These are phyloP conservation scores for Leptographium wingfieldii DNA, from an alignment of 2,329 filamentous ascomycete genomes.

Conservation along the genomic window DNA sequence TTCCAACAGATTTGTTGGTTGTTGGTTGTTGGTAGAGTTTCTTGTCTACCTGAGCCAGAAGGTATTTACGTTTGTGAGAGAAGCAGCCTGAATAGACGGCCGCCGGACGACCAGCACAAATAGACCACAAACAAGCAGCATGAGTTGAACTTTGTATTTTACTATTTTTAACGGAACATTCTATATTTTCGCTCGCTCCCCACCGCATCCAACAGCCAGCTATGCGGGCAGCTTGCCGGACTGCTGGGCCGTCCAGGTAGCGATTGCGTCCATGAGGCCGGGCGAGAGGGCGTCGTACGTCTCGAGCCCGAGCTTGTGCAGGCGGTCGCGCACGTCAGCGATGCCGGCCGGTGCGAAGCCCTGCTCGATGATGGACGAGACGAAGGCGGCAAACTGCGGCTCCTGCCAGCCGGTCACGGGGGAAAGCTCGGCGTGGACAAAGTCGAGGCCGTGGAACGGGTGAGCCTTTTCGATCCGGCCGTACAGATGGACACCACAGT, in stretches of 20 bases:
- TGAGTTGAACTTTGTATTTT: neutral
- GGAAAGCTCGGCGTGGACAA: conserved; percentile 52
- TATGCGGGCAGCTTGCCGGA: conserved; percentile 17
- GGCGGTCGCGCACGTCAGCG: conserved; percentile 37
- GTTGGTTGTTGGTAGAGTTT: too few species aligned
- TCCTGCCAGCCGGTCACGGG: conserved; percentile 55
- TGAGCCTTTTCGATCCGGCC: conserved; percentile 54
- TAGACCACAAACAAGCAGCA: too few species aligned
- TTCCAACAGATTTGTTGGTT: too few species aligned
- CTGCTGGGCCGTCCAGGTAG: conserved; percentile 42
- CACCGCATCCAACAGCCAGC: too few species aligned
- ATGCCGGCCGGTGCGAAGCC: conserved; percentile 45
- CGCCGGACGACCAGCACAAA: too few species aligned
- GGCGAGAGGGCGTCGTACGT: conserved; percentile 52
- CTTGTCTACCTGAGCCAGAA: too few species aligned
- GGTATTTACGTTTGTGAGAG: too few species aligned
- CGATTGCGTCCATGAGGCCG: conserved; percentile 48
- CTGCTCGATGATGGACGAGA: conserved; percentile 56
- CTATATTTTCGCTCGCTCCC: neutral
- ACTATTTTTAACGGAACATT: neutral
- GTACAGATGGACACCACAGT: conserved; percentile 50
- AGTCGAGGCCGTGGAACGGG: conserved; percentile 56
- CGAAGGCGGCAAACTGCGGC: conserved; percentile 57
- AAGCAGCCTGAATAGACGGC: too few species aligned
- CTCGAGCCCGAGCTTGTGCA: conserved; percentile 42